Percentiles rank a stretch among this genome's conserved stretches.
phyloP scores from a whole-genome alignment of 2,329 filamentous ascomycete species.

The Fusarium phyllophilum region DNA sequence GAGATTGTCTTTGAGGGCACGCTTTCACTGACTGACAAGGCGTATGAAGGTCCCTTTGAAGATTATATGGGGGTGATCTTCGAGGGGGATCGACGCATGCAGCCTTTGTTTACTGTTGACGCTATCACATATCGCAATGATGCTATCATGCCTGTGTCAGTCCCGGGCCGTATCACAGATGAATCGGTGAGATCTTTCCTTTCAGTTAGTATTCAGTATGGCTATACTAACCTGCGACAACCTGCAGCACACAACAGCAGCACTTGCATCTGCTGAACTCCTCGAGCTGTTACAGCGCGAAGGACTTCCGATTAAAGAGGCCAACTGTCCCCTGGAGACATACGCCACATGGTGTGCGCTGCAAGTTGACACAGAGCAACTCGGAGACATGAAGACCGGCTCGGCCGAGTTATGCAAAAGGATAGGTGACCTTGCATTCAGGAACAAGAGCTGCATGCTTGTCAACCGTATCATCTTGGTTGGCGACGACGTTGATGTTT shows the following conservation, averaged over 20 bases:
- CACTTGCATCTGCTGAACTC: background rate
- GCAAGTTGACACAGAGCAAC: background rate
- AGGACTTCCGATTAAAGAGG: background rate
- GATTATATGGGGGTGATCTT: background rate
- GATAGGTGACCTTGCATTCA: background rate
- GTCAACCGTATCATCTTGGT: background rate
- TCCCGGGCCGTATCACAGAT: background rate
- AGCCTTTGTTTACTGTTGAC: background rate
- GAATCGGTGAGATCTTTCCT: background rate
- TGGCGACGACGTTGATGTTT: background rate
- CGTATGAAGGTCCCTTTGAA: constrained; percentile 2
- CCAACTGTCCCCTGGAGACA: background rate
- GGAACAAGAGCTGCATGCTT: background rate
- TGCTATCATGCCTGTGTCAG: background rate
- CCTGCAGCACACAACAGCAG: background rate
- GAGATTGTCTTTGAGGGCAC: background rate
- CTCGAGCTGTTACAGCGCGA: background rate
- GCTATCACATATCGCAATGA: background rate
- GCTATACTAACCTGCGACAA: accelerated
- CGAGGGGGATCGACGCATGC: background rate
- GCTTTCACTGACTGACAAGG: background rate
- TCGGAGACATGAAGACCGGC: background rate
- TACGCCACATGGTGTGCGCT: background rate
- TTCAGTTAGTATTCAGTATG: accelerated
- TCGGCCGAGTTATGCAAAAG: background rate